These are phyloP conservation scores for Citrus glauca DNA, from an alignment of 345 rosid species.

Conservation along the genomic window DNA sequence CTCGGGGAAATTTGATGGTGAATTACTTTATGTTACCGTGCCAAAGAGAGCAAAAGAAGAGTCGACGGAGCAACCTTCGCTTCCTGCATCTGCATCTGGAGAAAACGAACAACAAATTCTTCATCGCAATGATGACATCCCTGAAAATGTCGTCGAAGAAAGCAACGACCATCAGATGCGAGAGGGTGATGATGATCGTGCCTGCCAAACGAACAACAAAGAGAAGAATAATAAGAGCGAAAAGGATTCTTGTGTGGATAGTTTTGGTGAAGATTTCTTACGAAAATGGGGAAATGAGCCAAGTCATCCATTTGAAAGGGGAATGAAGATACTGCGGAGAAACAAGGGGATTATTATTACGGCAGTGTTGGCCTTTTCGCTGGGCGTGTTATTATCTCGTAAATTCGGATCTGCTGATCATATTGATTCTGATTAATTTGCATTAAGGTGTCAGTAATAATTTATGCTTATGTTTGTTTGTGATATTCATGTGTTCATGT, in stretches of 20 bases:
- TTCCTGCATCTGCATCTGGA: background rate
- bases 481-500: background rate
- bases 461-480: background rate
- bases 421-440: background rate
- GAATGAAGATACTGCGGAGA: conserved; percentile 17
- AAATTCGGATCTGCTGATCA: conserved; percentile 4
- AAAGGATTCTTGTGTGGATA: background rate
- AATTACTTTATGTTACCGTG: conserved; percentile 34
- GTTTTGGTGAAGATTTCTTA: conserved; percentile 9
- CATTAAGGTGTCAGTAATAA: background rate
- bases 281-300: conserved; percentile 17
- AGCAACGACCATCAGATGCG: background rate
- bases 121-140: background rate
- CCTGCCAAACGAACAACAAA: background rate
- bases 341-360: conserved; percentile 27
- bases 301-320: conserved; percentile 6
- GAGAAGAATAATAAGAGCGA: too few relatives aligned
- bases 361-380: conserved; percentile 35
- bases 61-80: background rate
- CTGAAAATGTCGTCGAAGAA: background rate
- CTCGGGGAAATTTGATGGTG: conserved; percentile 27
- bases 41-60: conserved; percentile 26
- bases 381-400: conserved; percentile 31
- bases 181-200: background rate
- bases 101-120: background rate